A percentile compares a stretch with the other conserved stretches of the same genome.
phyloP scores from a whole-genome alignment of 306 rosid genomes.

The Pachyrhizus erosus region DNA sequence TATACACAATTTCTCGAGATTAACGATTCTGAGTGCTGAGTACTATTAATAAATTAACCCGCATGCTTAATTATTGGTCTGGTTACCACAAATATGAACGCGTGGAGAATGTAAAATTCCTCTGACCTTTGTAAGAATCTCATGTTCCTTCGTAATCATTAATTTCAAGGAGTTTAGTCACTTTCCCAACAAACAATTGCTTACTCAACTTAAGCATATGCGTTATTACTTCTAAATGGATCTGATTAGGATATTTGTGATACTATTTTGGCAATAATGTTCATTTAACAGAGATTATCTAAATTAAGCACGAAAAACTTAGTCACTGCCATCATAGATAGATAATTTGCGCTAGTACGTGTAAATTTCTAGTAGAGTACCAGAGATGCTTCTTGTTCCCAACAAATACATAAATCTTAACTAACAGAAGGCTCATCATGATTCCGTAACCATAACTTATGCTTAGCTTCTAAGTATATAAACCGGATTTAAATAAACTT shows the following conservation, averaged over 20 bases:
- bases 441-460: neutral
- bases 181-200: neutral
- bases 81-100: constrained; percentile 4
- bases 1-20: constrained; percentile 30
- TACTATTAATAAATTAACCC: neutral
- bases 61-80: neutral
- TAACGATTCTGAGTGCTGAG: constrained; percentile 17
- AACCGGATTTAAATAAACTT: neutral
- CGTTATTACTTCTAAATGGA: constrained; percentile 16
- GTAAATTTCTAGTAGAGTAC: neutral
- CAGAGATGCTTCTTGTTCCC: too few species aligned
- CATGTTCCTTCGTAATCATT: constrained; percentile 22
- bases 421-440: neutral
- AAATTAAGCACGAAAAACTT: neutral
- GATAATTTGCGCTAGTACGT: neutral
- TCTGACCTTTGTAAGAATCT: constrained; percentile 12
- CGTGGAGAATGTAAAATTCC: neutral
- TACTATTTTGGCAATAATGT: neutral
- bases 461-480: neutral
- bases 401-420: neutral
- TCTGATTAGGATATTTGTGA: neutral
- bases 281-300: neutral
- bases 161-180: neutral
- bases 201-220: constrained; percentile 36
- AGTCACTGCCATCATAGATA: neutral